Evolutionary conservation across 75 land plant genomes (phyloP).

Genomic region (Selaginella moellendorffii): DNA sequence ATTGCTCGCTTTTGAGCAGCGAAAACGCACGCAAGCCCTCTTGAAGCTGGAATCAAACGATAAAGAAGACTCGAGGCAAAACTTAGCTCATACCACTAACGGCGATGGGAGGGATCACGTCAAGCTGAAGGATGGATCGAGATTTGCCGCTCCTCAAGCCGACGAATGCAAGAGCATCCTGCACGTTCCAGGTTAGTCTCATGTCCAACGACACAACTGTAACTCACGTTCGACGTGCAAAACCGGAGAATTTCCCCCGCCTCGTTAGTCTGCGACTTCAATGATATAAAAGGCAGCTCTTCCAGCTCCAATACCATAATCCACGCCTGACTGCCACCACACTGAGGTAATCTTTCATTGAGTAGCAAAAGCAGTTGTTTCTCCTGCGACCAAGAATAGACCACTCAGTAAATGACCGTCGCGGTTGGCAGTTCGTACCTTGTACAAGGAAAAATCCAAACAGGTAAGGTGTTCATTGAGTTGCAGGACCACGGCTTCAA

Average conservation of each 20-base stretch:
- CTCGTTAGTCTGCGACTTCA: too few species aligned
- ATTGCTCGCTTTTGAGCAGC: conserved; percentile 60
- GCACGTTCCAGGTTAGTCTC: too few species aligned
- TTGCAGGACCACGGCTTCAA: conserved; percentile 33
- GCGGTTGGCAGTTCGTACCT: conserved; percentile 36
- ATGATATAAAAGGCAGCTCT: conserved; percentile 34
- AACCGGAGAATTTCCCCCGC: conserved; percentile 17
- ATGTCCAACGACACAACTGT: too few species aligned
- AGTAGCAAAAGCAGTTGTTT: conserved; percentile 53
- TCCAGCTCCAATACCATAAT: conserved; percentile 50
- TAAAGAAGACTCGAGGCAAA: background rate
- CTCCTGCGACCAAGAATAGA: conserved; percentile 61
- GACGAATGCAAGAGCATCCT: too few species aligned
- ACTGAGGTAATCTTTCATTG: conserved; percentile 18
- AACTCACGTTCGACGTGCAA: conserved; percentile 17
- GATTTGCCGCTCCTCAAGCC: too few species aligned
- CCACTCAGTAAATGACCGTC: too few species aligned
- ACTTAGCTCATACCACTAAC: conserved; percentile 52
- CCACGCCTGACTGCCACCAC: conserved; percentile 24
- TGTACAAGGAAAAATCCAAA: conserved; percentile 68
- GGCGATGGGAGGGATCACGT: conserved; percentile 52
- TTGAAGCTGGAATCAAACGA: conserved; percentile 38
- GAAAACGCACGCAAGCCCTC: conserved; percentile 86
- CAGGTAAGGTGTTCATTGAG: conserved; percentile 43
- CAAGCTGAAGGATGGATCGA: too few species aligned